Evolutionary conservation across 2,329 filamentous ascomycete species (phyloP), one percentile per base, ranked within the genome.

Genomic region (Eutypa lata): DNA sequence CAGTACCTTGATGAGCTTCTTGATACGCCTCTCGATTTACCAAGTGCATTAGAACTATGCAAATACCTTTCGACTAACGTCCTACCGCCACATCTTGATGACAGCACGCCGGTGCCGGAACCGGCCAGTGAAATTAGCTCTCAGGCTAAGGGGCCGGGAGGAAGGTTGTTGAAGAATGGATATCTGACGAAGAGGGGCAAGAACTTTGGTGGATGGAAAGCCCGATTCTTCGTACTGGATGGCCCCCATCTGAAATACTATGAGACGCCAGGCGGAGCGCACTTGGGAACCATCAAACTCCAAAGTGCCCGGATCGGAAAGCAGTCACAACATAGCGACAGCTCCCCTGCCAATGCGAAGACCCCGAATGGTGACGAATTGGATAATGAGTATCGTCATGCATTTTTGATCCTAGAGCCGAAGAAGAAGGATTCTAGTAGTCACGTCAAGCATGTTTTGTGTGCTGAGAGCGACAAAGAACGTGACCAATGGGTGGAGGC

Each of bases 131-230:
- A 75, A 38, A 66, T 70, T 35, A 69, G 64, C 8, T 58, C 61
- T n/a, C 62, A 67, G 50, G 79, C 70, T 65, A 73, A 76, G 3
- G 82, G 84, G 0, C 78, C 83, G 6, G 83, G 87, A 61, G 84
- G 85, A 3, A 83, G 86, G 47, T 84, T 88, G 8, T 79, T 86
- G 54, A 91, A 90, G 65, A 92, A 87, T 66, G 94, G 94, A 8
- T 99, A 97, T 70, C 76, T 99, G 48, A 97, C 94, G 2, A 99
- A 99, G 75, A 84, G 90, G 61, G 94, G 94, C 47, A 99, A 99
- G 78, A 97, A 97, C 65, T 99, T 99, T 73, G 94, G 94, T 49
- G 94, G 94, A 47, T 99, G 94, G 94, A 99, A 99, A 72, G 92
- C 91, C 11, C 75, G 83, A 33, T 86, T 83, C 65, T 87, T 86